Conservation (phyloP, 371 early-diverging fungal species). For the Umbelopsis sp. region DNA sequence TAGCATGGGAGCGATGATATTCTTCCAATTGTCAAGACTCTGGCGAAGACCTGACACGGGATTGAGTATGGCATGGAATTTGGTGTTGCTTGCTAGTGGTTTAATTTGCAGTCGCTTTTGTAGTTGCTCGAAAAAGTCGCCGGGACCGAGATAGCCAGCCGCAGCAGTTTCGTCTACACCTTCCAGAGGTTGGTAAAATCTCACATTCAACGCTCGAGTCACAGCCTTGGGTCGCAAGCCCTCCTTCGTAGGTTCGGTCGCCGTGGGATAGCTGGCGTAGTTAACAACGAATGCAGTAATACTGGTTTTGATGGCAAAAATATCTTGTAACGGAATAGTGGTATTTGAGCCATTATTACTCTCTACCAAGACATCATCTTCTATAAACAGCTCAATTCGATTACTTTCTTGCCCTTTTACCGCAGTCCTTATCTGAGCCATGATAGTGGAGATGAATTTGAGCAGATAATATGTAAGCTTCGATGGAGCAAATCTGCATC, state of each 20-base stretch:
- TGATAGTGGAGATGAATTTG: not conserved
- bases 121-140: slow-evolving; percentile 11
- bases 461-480: too few species aligned
- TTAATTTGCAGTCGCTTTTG: not conserved
- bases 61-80: slow-evolving; percentile 26
- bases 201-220: slow-evolving; percentile 25
- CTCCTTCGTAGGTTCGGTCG: not conserved
- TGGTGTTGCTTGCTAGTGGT: not conserved
- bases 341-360: not conserved
- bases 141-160: not conserved
- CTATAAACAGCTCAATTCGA: not conserved
- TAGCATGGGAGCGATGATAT: slow-evolving; percentile 31
- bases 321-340: not conserved
- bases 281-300: not conserved
- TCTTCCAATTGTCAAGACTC: slow-evolving; percentile 23
- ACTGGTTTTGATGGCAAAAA: not conserved
- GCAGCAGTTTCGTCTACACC: too few species aligned
- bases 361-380: not conserved
- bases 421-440: slow-evolving; percentile 2
- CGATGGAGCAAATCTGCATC: too few species aligned
- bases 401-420: not conserved
- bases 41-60: slow-evolving; percentile 31
- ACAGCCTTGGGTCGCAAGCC: slow-evolving; percentile 15
- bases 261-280: not conserved
- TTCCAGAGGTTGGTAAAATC: not conserved